Percentiles rank a stretch among this genome's conserved stretches.
Conservation (phyloP, 495 filamentous ascomycete species). For the Trichoderma reesei region DNA sequence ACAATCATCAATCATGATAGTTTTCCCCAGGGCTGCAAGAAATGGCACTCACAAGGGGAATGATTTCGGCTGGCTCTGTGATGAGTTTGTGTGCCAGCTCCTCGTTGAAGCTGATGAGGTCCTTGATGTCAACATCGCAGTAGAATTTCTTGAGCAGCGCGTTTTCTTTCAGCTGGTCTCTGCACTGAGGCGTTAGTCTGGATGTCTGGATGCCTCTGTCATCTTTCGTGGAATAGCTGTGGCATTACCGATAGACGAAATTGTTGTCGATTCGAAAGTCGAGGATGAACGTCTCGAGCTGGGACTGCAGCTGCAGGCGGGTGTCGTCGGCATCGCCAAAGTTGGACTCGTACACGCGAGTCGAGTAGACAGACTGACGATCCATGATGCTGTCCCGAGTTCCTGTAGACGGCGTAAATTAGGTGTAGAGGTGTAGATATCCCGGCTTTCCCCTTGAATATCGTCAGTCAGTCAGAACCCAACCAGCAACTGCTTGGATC, state of each 20-base stretch:
- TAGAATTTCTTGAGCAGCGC: constrained; percentile 89
- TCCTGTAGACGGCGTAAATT: not conserved
- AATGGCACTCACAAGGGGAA: constrained; percentile 60
- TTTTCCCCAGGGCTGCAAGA: not conserved
- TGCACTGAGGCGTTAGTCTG: constrained; percentile 27
- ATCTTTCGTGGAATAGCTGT: not conserved
- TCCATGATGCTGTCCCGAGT: constrained; percentile 53
- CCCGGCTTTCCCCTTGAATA: no score
- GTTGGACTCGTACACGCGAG: constrained; percentile 66
- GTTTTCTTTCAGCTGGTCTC: constrained; percentile 94
- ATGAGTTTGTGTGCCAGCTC: constrained; percentile 86
- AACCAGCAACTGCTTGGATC: not conserved
- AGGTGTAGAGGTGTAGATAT: not conserved
- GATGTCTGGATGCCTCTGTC: not conserved
- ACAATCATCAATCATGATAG: constrained; percentile 12
- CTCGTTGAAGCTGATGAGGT: constrained; percentile 94
- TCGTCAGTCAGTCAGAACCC: not conserved
- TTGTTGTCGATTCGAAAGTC: constrained; percentile 93
- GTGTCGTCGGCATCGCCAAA: constrained; percentile 45
- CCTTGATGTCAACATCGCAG: constrained; percentile 94
- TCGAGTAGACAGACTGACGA: constrained; percentile 71
- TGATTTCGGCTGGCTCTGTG: constrained; percentile 84
- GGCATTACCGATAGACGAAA: constrained; percentile 82
- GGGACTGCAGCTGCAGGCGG: constrained; percentile 48
- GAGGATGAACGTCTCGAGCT: constrained; percentile 74